Percentiles rank a stretch among this genome's conserved stretches.
Conservation (phyloP, 352 stramenopile species). For the Pythium biforme region DNA sequence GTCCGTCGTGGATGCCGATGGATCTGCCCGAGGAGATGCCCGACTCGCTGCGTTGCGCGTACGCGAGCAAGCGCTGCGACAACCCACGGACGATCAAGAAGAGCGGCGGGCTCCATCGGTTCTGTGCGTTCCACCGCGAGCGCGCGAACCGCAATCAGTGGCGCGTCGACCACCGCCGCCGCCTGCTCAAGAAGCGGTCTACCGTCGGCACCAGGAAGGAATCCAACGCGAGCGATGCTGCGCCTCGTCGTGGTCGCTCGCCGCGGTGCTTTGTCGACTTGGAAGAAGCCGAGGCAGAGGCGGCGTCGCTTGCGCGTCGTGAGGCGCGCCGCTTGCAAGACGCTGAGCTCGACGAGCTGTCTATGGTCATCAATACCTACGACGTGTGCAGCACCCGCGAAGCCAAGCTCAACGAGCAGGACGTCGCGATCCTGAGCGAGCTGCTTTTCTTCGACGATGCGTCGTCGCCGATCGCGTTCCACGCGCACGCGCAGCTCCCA, state of each 20-base stretch:
- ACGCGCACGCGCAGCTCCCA: not conserved
- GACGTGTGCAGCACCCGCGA: not conserved
- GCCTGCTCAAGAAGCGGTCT: constrained; percentile 30
- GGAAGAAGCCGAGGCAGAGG: not conserved
- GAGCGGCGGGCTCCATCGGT: constrained; percentile 65
- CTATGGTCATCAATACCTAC: not conserved
- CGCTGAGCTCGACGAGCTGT: not conserved
- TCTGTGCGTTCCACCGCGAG: constrained; percentile 67
- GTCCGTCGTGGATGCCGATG: not conserved
- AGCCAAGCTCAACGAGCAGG: constrained; percentile 13
- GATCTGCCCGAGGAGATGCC: not conserved
- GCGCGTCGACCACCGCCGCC: constrained; percentile 42
- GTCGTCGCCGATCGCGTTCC: not conserved
- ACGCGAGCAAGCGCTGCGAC: constrained; percentile 70
- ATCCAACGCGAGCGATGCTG: constrained; percentile 35
- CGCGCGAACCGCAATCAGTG: constrained; percentile 73
- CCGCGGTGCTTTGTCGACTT: not conserved
- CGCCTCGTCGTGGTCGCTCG: not conserved
- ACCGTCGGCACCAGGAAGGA: constrained; percentile 64
- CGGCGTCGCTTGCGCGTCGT: not conserved
- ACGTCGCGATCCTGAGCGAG: constrained; percentile 14
- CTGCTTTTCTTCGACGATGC: constrained; percentile 12
- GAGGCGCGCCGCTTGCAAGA: not conserved
- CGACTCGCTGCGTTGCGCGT: constrained; percentile 42
- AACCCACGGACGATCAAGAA: constrained; percentile 65